Evolutionary conservation across 495 filamentous ascomycete genomes (phyloP).

Genomic region (Tuber indicum): DNA sequence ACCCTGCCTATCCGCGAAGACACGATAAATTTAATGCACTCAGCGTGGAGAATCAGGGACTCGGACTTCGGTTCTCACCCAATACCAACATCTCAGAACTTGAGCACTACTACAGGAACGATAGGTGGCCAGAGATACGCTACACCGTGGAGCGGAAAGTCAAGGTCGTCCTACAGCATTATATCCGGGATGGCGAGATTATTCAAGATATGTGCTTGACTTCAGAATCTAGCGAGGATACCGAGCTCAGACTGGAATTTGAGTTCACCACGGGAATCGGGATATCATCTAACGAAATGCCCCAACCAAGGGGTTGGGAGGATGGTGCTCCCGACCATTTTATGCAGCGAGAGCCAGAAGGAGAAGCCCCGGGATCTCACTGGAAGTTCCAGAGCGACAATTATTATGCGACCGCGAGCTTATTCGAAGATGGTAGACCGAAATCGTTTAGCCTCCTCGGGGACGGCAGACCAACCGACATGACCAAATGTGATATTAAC

Average conservation of each 20-base stretch:
- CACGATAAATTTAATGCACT: neutral
- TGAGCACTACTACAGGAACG: neutral
- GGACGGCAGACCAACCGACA: no score
- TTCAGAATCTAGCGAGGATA: neutral
- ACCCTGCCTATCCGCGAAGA: neutral
- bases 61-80: neutral
- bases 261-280: neutral
- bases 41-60: neutral
- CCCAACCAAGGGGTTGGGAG: neutral
- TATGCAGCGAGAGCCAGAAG: neutral
- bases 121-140: neutral
- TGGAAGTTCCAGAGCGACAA: neutral
- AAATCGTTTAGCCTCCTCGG: neutral
- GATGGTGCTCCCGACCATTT: neutral
- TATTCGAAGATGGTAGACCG: neutral
- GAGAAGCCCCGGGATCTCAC: neutral
- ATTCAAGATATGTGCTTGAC: neutral
- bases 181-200: neutral
- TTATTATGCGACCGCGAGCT: neutral
- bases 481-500: neutral
- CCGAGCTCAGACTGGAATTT: neutral
- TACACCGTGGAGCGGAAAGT: neutral
- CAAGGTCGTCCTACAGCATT: neutral
- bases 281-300: neutral
- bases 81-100: neutral